Evolutionary conservation across 2,329 filamentous ascomycete species (phyloP).

Genomic region (Fusarium sp.): DNA sequence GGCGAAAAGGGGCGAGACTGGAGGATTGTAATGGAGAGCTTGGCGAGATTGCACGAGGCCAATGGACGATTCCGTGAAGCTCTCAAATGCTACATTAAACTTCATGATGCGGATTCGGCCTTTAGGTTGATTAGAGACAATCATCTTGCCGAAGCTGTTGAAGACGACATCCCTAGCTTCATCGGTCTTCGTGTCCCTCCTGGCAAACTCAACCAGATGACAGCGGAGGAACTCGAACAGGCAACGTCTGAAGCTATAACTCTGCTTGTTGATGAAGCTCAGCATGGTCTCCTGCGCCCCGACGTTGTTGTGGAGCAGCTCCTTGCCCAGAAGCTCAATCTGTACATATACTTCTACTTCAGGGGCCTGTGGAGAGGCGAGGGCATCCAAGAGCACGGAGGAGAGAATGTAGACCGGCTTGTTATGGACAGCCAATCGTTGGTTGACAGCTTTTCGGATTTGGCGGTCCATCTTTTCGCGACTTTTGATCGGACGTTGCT

Average conservation of each 20-base stretch:
- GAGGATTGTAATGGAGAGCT: conserved; percentile 86
- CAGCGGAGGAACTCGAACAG: conserved; percentile 78
- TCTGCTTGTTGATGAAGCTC: conserved; percentile 89
- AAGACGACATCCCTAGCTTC: conserved; percentile 90
- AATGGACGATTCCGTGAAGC: conserved; percentile 86
- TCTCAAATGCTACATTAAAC: conserved; percentile 85
- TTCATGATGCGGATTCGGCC: conserved; percentile 91
- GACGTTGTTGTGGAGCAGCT: conserved; percentile 83
- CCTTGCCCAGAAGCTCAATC: conserved; percentile 70
- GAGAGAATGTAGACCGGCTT: conserved; percentile 67
- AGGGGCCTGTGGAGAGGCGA: conserved; percentile 86
- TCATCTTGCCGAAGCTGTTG: conserved; percentile 88
- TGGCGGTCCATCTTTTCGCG: conserved; percentile 88
- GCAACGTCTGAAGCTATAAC: conserved; percentile 85
- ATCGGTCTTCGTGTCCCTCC: conserved; percentile 86
- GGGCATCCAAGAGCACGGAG: conserved; percentile 66
- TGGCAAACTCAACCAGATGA: conserved; percentile 73
- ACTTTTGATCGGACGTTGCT: conserved; percentile 82
- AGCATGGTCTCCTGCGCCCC: conserved; percentile 85
- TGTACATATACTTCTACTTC: conserved; percentile 94
- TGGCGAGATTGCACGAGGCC: conserved; percentile 87
- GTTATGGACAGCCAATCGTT: conserved; percentile 72
- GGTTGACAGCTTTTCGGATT: conserved; percentile 87
- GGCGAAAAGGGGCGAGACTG: conserved; percentile 82
- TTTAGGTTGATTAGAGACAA: conserved; percentile 88